Percentiles rank a stretch among this genome's conserved stretches.
These are phyloP conservation scores for Fusarium papillatum DNA, from an alignment of 2,329 filamentous ascomycete genomes.

Conservation along the genomic window DNA sequence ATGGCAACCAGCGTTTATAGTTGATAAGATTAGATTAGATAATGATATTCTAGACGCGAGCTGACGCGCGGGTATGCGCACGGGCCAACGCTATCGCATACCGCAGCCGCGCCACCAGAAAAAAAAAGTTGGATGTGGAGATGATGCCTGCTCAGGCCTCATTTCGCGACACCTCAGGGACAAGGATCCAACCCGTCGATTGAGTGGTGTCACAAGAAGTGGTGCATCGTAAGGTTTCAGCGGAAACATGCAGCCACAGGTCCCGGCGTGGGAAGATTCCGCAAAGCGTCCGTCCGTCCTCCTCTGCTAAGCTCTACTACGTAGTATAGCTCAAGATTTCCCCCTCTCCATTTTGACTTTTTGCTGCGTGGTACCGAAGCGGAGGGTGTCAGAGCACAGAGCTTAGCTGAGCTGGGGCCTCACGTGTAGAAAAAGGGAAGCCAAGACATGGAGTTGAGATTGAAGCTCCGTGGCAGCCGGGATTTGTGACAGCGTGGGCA, in stretches of 20 bases:
- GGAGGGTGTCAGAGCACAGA: neutral
- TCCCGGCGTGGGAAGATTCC: neutral
- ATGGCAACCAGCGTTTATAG: conserved; percentile 30
- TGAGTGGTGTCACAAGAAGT: conserved; percentile 34
- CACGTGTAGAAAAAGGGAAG: conserved; percentile 24
- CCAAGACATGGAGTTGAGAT: conserved; percentile 10
- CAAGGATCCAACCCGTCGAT: conserved; percentile 17
- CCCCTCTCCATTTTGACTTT: neutral
- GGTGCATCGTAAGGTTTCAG: conserved; percentile 37
- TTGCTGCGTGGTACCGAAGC: neutral
- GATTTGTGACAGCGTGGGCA: conserved; percentile 33
- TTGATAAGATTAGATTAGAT: conserved; percentile 20
- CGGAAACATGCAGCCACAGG: conserved; percentile 2
- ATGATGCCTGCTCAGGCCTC: conserved; percentile 18
- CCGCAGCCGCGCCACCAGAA: conserved; percentile 4
- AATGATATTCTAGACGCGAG: neutral
- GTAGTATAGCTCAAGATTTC: neutral
- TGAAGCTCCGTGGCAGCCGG: conserved; percentile 33
- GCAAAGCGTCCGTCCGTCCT: neutral
- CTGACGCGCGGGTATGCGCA: conserved; percentile 30
- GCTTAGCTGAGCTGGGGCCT: conserved; percentile 10
- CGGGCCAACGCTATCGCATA: neutral
- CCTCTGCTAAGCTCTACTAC: neutral
- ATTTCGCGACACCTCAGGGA: conserved; percentile 15
- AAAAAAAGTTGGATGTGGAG: conserved; percentile 17